Percentiles rank a stretch among this genome's conserved stretches.
These are phyloP conservation scores for Magnaporthiopsis poae DNA, from an alignment of 2,329 filamentous ascomycete genomes.

Conservation along the genomic window DNA sequence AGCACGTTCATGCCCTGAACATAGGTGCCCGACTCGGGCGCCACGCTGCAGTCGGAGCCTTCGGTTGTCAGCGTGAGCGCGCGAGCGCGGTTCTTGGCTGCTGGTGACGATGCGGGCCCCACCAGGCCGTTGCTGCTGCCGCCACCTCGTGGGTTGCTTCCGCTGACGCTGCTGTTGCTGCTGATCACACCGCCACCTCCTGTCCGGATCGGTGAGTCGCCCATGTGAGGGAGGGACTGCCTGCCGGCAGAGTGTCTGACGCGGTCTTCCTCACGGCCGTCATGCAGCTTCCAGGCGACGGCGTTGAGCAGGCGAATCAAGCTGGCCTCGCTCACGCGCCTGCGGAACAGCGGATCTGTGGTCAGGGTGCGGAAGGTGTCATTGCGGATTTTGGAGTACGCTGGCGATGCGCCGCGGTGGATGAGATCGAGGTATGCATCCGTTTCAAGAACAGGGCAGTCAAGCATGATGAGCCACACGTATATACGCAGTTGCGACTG, in stretches of 20 bases:
- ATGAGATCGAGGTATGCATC: conserved; percentile 83
- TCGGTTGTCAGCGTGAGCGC: conserved; percentile 54
- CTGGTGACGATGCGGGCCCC: conserved; percentile 36
- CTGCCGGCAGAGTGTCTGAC: conserved; percentile 11
- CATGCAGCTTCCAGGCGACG: conserved; percentile 85
- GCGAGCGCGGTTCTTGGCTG: conserved; percentile 41
- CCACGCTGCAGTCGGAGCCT: conserved; percentile 48
- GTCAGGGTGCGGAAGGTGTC: conserved; percentile 95
- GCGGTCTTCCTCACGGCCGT: conserved; percentile 48
- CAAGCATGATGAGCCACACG: conserved; percentile 87
- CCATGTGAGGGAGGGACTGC: conserved; percentile 16
- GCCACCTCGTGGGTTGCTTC: conserved; percentile 13
- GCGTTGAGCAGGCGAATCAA: conserved; percentile 90
- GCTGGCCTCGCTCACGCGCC: conserved; percentile 89
- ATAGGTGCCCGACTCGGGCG: conserved; percentile 68
- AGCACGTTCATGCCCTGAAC: conserved; percentile 99
- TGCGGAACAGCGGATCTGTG: conserved; percentile 91
- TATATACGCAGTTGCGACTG: conserved; percentile 90
- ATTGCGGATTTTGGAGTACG: conserved; percentile 95
- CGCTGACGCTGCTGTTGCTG: conserved; percentile 10
- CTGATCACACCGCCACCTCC: conserved; percentile 8
- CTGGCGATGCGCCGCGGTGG: conserved; percentile 84
- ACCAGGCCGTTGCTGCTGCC: conserved; percentile 33
- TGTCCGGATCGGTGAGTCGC: conserved; percentile 14
- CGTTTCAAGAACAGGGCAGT: conserved; percentile 73